Conservation (phyloP, 2,329 filamentous ascomycete species). For the Dothideomycetes sp. region DNA sequence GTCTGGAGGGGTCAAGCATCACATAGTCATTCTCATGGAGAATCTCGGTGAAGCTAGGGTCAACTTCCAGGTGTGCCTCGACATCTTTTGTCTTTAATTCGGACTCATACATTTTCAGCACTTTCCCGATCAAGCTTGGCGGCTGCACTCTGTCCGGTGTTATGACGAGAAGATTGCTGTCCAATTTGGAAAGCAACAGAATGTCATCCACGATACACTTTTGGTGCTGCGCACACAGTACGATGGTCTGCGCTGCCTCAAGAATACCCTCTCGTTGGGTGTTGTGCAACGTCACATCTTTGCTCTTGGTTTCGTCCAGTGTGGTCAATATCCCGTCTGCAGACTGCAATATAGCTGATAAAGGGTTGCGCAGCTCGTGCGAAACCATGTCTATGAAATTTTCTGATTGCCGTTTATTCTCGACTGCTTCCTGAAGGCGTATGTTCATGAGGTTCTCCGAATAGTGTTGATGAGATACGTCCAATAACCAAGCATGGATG, state of each 20-base stretch:
- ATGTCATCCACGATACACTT: slow-evolving; percentile 36
- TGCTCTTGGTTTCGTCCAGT: slow-evolving; percentile 11
- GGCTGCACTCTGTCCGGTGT: slow-evolving; percentile 28
- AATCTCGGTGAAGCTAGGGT: slow-evolving; percentile 25
- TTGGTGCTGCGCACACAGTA: slow-evolving; percentile 18
- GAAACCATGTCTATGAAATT: slow-evolving; percentile 26
- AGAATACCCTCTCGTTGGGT: slow-evolving; percentile 2
- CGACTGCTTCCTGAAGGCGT: slow-evolving; percentile 23
- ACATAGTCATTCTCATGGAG: slow-evolving; percentile 23
- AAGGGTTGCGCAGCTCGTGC: slow-evolving; percentile 34
- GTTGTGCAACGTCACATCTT: slow-evolving; percentile 9
- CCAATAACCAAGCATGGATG: slow-evolving; percentile 23
- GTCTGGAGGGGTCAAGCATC: slow-evolving; percentile 29
- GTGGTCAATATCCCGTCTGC: slow-evolving; percentile 31
- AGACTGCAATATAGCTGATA: slow-evolving; percentile 32
- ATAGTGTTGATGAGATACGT: slow-evolving; percentile 23
- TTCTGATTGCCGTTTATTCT: slow-evolving; percentile 24
- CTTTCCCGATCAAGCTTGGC: slow-evolving; percentile 23
- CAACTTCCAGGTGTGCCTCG: slow-evolving; percentile 20
- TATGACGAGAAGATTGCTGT: slow-evolving; percentile 23
- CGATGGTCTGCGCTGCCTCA: slow-evolving; percentile 17
- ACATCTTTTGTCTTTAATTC: slow-evolving; percentile 26
- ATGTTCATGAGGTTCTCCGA: slow-evolving; percentile 18
- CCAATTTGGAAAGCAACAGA: slow-evolving; percentile 29
- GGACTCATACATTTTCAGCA: slow-evolving; percentile 26